phyloP scores from a whole-genome alignment of 75 land plant genomes.

The Gnetum montanum region DNA sequence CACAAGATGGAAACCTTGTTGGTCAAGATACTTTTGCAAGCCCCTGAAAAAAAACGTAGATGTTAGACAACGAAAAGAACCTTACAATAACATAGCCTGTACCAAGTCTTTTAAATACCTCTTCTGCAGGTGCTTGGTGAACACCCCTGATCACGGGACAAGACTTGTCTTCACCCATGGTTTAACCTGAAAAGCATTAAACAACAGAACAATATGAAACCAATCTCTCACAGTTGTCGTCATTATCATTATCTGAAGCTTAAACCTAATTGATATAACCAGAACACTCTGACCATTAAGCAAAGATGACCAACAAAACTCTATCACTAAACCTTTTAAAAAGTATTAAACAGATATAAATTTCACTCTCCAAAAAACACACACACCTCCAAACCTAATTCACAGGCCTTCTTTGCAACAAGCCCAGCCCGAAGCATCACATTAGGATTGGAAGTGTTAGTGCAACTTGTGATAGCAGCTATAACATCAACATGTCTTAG shows the following conservation, averaged over 20 bases:
- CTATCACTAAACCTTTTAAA: not conserved
- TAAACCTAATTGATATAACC: too few relatives aligned
- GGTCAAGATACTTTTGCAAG: constrained; percentile 58
- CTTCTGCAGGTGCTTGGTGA: constrained; percentile 50
- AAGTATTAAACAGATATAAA: not conserved
- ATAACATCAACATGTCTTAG: constrained; percentile 89
- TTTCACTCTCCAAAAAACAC: not conserved
- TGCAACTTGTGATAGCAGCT: constrained; percentile 96
- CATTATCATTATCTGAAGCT: too few relatives aligned
- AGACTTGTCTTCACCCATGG: constrained; percentile 84
- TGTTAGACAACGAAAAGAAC: not conserved
- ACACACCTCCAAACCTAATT: constrained; percentile 68
- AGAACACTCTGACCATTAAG: too few relatives aligned
- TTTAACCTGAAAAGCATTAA: constrained; percentile 58
- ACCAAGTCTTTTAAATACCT: constrained; percentile 22
- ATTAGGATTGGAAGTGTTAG: constrained; percentile 95
- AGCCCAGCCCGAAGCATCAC: constrained; percentile 97
- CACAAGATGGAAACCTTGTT: constrained; percentile 77
- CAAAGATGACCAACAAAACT: too few relatives aligned
- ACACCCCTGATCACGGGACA: constrained; percentile 78
- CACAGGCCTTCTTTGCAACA: constrained; percentile 90
- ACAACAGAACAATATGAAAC: too few relatives aligned
- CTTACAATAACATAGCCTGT: not conserved
- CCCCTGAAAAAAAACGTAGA: constrained; percentile 68
- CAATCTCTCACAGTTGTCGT: too few relatives aligned